A percentile compares a stretch with the other conserved stretches of the same genome.
Evolutionary conservation across 1,284 basidiomycete species (phyloP).

Genomic region (Ustilago nuda): DNA sequence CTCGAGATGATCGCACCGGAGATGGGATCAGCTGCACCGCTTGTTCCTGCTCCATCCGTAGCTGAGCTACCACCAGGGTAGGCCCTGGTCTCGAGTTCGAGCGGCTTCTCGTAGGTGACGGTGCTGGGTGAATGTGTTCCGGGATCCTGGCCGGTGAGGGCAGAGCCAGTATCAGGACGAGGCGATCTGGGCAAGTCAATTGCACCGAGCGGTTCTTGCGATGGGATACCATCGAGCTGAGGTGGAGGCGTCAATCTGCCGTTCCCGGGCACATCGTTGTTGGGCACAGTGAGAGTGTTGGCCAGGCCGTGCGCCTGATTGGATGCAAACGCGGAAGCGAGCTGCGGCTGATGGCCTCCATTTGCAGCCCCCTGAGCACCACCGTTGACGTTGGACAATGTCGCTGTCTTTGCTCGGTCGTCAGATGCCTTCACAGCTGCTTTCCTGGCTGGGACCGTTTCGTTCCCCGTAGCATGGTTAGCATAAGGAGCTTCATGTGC

Average conservation of each 20-base stretch:
- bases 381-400: conserved; percentile 16
- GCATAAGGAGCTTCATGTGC: conserved; percentile 1
- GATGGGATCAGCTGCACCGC: conserved; percentile 23
- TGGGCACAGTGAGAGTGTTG: conserved; percentile 45
- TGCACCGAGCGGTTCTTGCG: conserved; percentile 50
- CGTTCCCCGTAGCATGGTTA: conserved; percentile 8
- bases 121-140: conserved; percentile 15
- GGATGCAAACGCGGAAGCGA: conserved; percentile 26
- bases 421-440: conserved; percentile 12
- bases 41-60: background rate
- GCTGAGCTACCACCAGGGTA: background rate
- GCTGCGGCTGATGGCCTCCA: conserved; percentile 22
- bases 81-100: conserved; percentile 1
- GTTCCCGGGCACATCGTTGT: conserved; percentile 7
- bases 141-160: background rate
- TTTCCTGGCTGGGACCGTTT: conserved; percentile 16
- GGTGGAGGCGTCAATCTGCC: conserved; percentile 45
- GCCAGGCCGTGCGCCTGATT: conserved; percentile 44
- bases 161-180: conserved; percentile 17
- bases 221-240: conserved; percentile 49
- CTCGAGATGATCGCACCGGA: conserved; percentile 14
- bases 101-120: conserved; percentile 15
- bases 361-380: conserved; percentile 12
- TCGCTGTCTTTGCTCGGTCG: conserved; percentile 21
- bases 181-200: conserved; percentile 43